Percentiles rank a stretch among this genome's conserved stretches.
These are phyloP conservation scores for Teratosphaeria epicoccoides DNA, from an alignment of 2,329 filamentous ascomycete genomes.

Conservation along the genomic window DNA sequence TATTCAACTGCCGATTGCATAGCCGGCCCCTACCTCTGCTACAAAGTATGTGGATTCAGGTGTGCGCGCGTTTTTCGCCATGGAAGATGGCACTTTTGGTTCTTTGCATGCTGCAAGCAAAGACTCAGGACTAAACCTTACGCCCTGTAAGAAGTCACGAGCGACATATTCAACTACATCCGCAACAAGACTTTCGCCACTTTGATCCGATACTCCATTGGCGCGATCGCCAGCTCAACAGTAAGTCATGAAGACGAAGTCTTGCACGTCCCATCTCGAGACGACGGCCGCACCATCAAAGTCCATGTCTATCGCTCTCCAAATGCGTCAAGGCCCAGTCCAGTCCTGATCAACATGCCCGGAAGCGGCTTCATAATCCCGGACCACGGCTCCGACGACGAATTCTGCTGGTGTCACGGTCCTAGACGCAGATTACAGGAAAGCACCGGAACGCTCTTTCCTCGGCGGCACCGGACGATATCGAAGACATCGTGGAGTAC, in stretches of 20 bases:
- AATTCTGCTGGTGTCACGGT: constrained; percentile 32
- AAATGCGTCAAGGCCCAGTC: constrained; percentile 6
- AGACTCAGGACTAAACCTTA: no score
- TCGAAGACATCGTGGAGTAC: constrained; percentile 36
- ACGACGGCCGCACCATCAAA: constrained; percentile 11
- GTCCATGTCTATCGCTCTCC: constrained; percentile 15
- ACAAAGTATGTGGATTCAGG: no score
- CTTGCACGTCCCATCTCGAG: constrained; percentile 15
- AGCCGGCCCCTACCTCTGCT: no score
- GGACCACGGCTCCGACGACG: constrained; percentile 31
- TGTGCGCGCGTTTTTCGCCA: no score
- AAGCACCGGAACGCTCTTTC: constrained; percentile 37
- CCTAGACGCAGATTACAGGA: constrained; percentile 33
- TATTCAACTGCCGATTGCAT: no score
- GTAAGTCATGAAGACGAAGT: constrained; percentile 7
- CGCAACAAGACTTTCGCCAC: background rate
- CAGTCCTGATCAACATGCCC: constrained; percentile 27
- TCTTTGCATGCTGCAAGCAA: no score
- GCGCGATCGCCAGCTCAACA: background rate
- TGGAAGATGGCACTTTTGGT: no score
- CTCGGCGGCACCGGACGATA: constrained; percentile 33
- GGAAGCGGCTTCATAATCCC: constrained; percentile 26
- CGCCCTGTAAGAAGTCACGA: background rate
- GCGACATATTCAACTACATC: background rate
- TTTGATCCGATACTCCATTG: background rate